phyloP scores from a whole-genome alignment of 495 filamentous ascomycete species.

The Neurospora terricola region DNA sequence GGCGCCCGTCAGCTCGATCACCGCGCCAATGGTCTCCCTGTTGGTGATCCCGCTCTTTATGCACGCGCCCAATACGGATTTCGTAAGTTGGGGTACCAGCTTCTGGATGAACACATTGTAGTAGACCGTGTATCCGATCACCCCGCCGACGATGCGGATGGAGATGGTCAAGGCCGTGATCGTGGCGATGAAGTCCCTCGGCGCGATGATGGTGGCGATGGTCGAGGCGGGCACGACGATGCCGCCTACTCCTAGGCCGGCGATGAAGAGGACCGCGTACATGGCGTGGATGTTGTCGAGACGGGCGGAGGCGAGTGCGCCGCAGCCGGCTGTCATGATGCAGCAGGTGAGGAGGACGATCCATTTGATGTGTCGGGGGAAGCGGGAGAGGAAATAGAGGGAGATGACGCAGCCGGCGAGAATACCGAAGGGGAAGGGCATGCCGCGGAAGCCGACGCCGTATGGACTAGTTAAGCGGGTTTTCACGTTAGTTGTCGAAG shows the following conservation, averaged over 20 bases:
- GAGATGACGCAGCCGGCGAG: conserved; percentile 53
- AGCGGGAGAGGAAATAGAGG: conserved; percentile 47
- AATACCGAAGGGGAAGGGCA: conserved; percentile 57
- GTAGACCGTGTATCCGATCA: conserved; percentile 64
- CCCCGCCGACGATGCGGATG: conserved; percentile 60
- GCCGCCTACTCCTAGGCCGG: conserved; percentile 61
- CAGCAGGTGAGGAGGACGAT: conserved; percentile 52
- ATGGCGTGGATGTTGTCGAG: conserved; percentile 50
- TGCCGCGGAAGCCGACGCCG: conserved; percentile 54
- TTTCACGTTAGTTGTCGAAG: neutral
- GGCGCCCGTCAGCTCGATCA: conserved; percentile 47
- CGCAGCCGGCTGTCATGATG: conserved; percentile 64
- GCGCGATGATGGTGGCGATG: conserved; percentile 58
- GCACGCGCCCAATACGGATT: conserved; percentile 48
- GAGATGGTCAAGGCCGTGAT: conserved; percentile 64
- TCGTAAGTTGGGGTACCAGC: conserved; percentile 41
- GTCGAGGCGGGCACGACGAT: conserved; percentile 56
- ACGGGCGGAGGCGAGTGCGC: conserved; percentile 46
- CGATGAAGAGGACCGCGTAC: conserved; percentile 53
- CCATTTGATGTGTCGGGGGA: conserved; percentile 53
- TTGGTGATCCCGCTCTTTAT: conserved; percentile 44
- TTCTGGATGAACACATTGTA: conserved; percentile 66
- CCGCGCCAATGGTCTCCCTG: conserved; percentile 26
- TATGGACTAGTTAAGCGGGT: conserved; percentile 28
- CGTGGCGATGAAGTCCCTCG: conserved; percentile 63